These are phyloP conservation scores for Gaultheria prostrata DNA, from an alignment of 148 eudicot species.

Conservation along the genomic window DNA sequence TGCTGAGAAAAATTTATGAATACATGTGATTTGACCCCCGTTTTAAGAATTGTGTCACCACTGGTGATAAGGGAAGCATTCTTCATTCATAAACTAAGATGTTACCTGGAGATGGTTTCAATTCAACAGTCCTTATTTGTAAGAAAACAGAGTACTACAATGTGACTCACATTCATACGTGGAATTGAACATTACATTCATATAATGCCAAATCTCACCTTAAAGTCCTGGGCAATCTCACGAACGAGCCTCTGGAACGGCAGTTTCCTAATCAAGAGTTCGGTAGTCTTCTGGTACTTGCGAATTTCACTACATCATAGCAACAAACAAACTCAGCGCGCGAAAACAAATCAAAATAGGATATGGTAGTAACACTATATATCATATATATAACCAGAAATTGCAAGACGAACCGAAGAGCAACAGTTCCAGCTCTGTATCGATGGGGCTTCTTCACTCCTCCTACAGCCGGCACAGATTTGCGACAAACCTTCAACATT, in stretches of 20 bases:
- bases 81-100: too few relatives aligned
- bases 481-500: not conserved
- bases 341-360: not conserved
- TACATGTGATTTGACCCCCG: too few relatives aligned
- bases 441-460: constrained; percentile 9
- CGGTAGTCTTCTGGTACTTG: not conserved
- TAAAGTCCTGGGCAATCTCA: constrained; percentile 14
- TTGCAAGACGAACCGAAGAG: constrained; percentile 1
- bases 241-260: constrained; percentile 14
- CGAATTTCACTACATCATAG: constrained; percentile 5
- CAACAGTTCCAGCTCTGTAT: constrained; percentile 13
- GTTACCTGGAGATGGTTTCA: too few relatives aligned
- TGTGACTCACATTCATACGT: too few relatives aligned
- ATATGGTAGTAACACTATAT: not conserved
- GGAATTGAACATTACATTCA: too few relatives aligned
- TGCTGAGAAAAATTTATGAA: too few relatives aligned
- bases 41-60: too few relatives aligned
- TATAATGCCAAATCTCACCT: not conserved
- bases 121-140: too few relatives aligned
- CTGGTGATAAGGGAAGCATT: too few relatives aligned
- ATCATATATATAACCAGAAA: too few relatives aligned
- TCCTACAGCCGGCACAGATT: not conserved
- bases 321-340: not conserved
- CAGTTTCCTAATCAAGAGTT: not conserved
- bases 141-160: too few relatives aligned